Base-by-base conservation (phyloP, 768 basidiomycete species). In the Dictyophora rubrovolvata region DNA sequence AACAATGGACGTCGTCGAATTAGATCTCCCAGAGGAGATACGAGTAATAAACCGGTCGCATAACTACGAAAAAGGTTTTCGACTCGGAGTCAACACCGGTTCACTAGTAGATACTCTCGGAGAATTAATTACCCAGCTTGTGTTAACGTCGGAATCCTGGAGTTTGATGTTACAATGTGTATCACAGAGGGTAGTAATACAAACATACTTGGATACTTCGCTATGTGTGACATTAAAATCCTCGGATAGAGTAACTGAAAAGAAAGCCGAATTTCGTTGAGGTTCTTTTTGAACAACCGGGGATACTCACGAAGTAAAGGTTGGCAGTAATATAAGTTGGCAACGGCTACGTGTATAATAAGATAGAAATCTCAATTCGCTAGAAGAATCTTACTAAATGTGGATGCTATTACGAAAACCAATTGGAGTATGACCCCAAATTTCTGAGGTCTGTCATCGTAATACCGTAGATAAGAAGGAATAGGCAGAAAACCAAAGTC, bases 321-420 rank as follows among this genome's bases (percentile, higher is more conserved):
- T 72, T 89, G 87, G 61, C 84, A 87, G 63, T 91, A 93, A 66
- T 91, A 92, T 51, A 92, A 67, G 65, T 92, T 92, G n/a, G 82
- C 79, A 14, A 83, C 83, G 2, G 52, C 52, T 50, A 28, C 10
- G 49, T 42, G 53, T 11, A n/a, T 17, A 14, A 34, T 42, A 20
- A 18, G 53, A 8, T 2, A 42, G 42, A 9, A n/a, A 46, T 18
- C 21, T 17, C 52, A 55, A 51, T 60, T 58, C 16, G 56, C 46
- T 18, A 56, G 51, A 6, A 28, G 42, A 12, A 49, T 71, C 76
- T 67, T 61, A 78, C 75, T 75, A 64, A 82, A 79, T 33, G 84
- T 86, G 62, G 82, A 79, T 22, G 78, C 81, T 61, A 83, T 73
- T 17, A 83, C 87, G 65, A 89, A 87, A 0, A 79, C 73, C 11